Evolutionary conservation across 148 eudicot species (phyloP).

Genomic region (Amaranthus palmeri): DNA sequence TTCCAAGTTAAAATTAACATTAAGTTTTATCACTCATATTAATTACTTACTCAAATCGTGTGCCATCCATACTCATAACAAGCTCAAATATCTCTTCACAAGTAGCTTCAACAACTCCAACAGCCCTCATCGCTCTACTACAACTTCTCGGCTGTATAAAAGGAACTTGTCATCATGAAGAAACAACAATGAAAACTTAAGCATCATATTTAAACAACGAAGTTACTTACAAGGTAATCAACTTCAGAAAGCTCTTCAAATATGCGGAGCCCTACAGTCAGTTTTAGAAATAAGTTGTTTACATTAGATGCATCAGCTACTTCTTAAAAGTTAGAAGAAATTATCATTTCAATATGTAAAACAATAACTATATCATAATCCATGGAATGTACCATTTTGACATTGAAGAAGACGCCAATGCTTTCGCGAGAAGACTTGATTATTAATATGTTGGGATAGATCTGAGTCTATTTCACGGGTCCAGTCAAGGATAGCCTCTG

Average conservation of each 20-base stretch:
- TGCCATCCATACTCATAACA: constrained; percentile 96
- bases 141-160: constrained; percentile 91
- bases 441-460: constrained; percentile 59
- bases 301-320: background rate
- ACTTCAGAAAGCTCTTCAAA: constrained; percentile 97
- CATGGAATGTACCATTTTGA: constrained; percentile 66
- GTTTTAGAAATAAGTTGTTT: constrained; percentile 15
- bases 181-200: constrained; percentile 4
- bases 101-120: constrained; percentile 93
- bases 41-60: constrained; percentile 88
- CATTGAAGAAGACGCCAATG: constrained; percentile 99
- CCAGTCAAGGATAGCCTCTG: constrained; percentile 91
- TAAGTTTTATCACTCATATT: constrained; percentile 3
- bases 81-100: constrained; percentile 98
- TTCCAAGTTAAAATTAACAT: background rate
- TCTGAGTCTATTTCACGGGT: constrained; percentile 78
- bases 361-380: background rate
- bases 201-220: constrained; percentile 7
- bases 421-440: constrained; percentile 83
- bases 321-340: background rate
- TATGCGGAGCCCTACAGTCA: constrained; percentile 83
- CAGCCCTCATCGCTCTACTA: constrained; percentile 99
- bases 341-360: background rate
- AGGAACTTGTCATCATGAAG: constrained; percentile 15
- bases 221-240: constrained; percentile 79